Evolutionary conservation across 371 early-diverging fungal species (phyloP).

Genomic region (Nematocida major): DNA sequence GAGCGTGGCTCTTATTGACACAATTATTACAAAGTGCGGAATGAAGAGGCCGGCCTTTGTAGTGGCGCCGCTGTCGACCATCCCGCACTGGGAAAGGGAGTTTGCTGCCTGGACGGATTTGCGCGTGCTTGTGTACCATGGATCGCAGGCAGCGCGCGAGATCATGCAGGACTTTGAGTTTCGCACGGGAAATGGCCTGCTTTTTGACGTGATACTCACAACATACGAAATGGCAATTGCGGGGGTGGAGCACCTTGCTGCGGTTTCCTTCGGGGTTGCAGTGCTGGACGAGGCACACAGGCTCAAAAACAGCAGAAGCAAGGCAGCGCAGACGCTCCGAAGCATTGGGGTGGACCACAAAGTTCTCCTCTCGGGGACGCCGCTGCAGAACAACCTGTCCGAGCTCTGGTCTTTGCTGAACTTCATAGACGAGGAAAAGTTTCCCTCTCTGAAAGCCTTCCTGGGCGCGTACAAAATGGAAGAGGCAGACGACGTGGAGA

Average conservation of each 20-base stretch:
- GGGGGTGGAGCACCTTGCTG: constrained; percentile 75
- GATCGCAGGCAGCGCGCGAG: constrained; percentile 73
- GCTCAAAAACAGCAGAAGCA: constrained; percentile 92
- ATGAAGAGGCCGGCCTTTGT: constrained; percentile 73
- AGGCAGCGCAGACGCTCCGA: constrained; percentile 80
- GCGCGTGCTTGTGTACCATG: constrained; percentile 80
- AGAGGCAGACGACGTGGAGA: constrained; percentile 81
- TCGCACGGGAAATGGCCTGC: constrained; percentile 68
- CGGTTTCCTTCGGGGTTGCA: constrained; percentile 80
- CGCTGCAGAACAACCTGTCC: constrained; percentile 90
- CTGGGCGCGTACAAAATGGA: constrained; percentile 96
- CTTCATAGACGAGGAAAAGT: constrained; percentile 87
- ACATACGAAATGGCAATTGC: constrained; percentile 89
- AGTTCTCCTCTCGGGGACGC: constrained; percentile 93
- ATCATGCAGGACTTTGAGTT: constrained; percentile 69
- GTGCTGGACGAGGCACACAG: constrained; percentile 98
- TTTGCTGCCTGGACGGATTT: constrained; percentile 85
- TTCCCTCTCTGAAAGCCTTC: constrained; percentile 80
- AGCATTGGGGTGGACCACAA: constrained; percentile 76
- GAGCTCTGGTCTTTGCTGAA: constrained; percentile 96
- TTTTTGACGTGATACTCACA: constrained; percentile 87
- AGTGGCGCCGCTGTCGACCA: constrained; percentile 89
- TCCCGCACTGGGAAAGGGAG: constrained; percentile 91
- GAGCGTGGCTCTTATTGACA: constrained; percentile 77
- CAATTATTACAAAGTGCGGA: constrained; percentile 78